Evolutionary conservation across 441 rosid genomes (phyloP), one percentile per base, ranked within the genome.

Genomic region (Mallotus repandus): DNA sequence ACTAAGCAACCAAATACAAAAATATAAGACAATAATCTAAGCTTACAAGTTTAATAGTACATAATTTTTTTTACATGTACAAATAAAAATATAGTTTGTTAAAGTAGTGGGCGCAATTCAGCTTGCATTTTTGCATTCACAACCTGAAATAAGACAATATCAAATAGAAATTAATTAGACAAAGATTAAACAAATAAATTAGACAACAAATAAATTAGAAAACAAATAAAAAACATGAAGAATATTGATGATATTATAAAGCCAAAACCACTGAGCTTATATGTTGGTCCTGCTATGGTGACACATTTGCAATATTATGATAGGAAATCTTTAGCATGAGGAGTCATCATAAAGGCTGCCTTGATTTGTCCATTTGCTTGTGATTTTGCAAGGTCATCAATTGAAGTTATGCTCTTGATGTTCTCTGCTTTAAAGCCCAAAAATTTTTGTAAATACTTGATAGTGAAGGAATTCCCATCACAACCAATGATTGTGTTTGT

Each of bases 401-500:
- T 4, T 25, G 78, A 69, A 74, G 38, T 56, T 32, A 52, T 69
- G 22, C 2, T 58, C 9, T 25, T 74, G 29, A 74, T 70, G 54
- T 69, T 78, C 32, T 58, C 66, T 52, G n/a, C 57, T 35, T 78
- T 57, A 58, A 78, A 69, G 46, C 21, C 45, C 53, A 74, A 35
- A 48, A 63, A 67, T n/a, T 50, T 15, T n/a, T 57, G 21, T 29
- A 74, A 65, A 21, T 74, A 74, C 45, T 12, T 32, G 22, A 45
- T 5, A 52, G 49, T 56, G 32, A 54, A 65, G 38, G 70, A 41
- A 59, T 66, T 65, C 45, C 75, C 74, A 74, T 70, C 54, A 21
- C 53, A 64, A 11, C 81, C 78, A 45, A 78, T 41, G n/a, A 19
- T 41, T 3, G 65, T 65, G 29, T 70, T 66, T 69, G 74, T 57